These are phyloP conservation scores for Kalanchoe fedtschenkoi DNA, from an alignment of 164 flowering plant species.

Conservation along the genomic window DNA sequence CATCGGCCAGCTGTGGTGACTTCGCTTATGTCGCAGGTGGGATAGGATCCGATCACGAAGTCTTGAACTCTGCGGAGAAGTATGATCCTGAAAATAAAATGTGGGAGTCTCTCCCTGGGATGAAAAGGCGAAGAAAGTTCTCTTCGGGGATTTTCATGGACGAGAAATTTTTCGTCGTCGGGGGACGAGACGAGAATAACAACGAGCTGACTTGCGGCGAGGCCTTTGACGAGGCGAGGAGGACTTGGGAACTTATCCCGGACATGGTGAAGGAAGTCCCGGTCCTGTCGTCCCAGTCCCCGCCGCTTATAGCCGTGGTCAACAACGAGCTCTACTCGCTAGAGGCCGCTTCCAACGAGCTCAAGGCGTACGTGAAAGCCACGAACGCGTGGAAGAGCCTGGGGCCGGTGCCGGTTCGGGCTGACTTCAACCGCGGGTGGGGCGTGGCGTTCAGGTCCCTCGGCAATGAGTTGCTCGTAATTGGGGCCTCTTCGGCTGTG, in stretches of 20 bases:
- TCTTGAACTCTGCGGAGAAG: constrained; percentile 49
- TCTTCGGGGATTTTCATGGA: constrained; percentile 80
- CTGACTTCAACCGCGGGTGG: constrained; percentile 65
- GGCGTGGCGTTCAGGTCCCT: constrained; percentile 85
- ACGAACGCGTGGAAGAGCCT: constrained; percentile 57
- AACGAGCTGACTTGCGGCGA: constrained; percentile 54
- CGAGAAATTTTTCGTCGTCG: constrained; percentile 59
- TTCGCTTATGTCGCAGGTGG: constrained; percentile 78
- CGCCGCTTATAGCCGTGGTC: constrained; percentile 76
- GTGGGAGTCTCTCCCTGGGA: constrained; percentile 55
- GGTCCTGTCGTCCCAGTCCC: constrained; percentile 31
- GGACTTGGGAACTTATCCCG: constrained; percentile 53
- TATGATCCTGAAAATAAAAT: constrained; percentile 36
- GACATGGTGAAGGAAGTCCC: constrained; percentile 46
- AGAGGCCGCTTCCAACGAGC: constrained; percentile 51
- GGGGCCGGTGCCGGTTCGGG: constrained; percentile 62
- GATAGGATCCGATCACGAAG: constrained; percentile 12
- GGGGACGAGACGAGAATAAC: constrained; percentile 44
- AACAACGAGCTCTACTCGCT: constrained; percentile 63
- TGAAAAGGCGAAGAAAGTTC: constrained; percentile 36
- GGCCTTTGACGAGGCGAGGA: constrained; percentile 31
- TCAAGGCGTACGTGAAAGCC: constrained; percentile 49
- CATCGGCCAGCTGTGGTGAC: constrained; percentile 54
- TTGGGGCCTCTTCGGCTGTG: constrained; percentile 29
- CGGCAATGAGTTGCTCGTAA: constrained; percentile 59